A percentile compares a stretch with the other conserved stretches of the same genome.
Conservation (phyloP, 2,329 filamentous ascomycete species). For the Fusarium piperis region DNA sequence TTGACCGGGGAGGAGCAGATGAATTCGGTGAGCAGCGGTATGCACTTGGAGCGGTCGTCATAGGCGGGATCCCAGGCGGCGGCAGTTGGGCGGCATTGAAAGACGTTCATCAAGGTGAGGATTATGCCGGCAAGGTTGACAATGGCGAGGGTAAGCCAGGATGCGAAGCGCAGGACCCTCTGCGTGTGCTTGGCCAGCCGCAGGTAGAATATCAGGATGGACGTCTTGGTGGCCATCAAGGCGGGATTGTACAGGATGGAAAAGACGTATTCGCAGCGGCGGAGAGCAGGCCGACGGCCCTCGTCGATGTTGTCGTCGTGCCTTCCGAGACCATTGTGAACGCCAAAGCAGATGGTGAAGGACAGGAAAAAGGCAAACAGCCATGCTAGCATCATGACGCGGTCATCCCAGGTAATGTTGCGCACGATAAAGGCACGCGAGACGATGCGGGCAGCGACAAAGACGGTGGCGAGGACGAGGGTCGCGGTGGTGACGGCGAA, state of each 20-base stretch:
- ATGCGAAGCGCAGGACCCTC: slow-evolving; percentile 80
- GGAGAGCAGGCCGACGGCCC: slow-evolving; percentile 61
- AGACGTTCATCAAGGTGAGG: slow-evolving; percentile 85
- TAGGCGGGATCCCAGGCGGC: slow-evolving; percentile 69
- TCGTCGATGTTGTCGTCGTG: slow-evolving; percentile 69
- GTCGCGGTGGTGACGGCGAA: slow-evolving; percentile 77
- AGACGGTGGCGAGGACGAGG: slow-evolving; percentile 74
- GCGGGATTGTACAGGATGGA: slow-evolving; percentile 81
- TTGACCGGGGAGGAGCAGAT: slow-evolving; percentile 87
- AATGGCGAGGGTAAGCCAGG: slow-evolving; percentile 79
- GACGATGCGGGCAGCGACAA: slow-evolving; percentile 78
- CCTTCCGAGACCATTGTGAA: slow-evolving; percentile 72
- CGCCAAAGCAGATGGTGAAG: slow-evolving; percentile 72
- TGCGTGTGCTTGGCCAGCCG: slow-evolving; percentile 82
- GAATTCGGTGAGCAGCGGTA: slow-evolving; percentile 69
- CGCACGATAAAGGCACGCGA: slow-evolving; percentile 79
- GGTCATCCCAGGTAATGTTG: slow-evolving; percentile 79
- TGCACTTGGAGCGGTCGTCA: slow-evolving; percentile 54
- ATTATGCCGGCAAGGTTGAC: slow-evolving; percentile 83
- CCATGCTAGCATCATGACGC: slow-evolving; percentile 84
- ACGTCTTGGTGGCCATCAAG: slow-evolving; percentile 90
- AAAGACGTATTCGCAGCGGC: slow-evolving; percentile 70
- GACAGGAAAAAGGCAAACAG: slow-evolving; percentile 73
- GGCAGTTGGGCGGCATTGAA: slow-evolving; percentile 81
- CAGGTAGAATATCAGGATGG: slow-evolving; percentile 91